Base-by-base conservation (phyloP, 345 rosid species). In the Iberis pinnata region DNA sequence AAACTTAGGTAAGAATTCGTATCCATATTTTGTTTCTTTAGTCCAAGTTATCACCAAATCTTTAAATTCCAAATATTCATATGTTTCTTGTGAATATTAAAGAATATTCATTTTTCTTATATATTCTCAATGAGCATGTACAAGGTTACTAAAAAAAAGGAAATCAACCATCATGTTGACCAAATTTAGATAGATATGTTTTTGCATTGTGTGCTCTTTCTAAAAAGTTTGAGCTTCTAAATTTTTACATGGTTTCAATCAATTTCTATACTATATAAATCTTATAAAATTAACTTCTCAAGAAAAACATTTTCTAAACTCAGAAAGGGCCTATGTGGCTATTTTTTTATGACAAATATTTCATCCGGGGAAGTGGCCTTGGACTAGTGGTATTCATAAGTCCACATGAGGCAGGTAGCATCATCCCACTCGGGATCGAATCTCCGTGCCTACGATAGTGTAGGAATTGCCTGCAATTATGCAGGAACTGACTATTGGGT, bases 1-100 rank as follows among this genome's bases (percentile, higher is more conserved):
- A 43, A 65, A 43, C 47, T 26, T 65, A 58, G 59, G 64, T 65
- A 65, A 19, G 18, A 35, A 42, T 16, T 58, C 52, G 33, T 13
- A 25, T 36, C 22, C 24, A 40, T 10, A 41, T 41, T 20, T 55
- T 55, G 20, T 22, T 24, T 57, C 53, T 50, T 36, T 57, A 18
- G 10, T 43, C 40, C 59, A 42, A 33, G 10, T 65, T 51, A 43
- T 65, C 26, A 18, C 26, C 31, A 49, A 26, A 43, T 51, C 10
- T 43, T 27, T 2, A 51, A 51, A 36, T 35, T 31, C 24, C 8
- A 42, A 18, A 56, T 9, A 31, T 12, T 18, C 29, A 42, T 26
- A 48, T 26, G 29, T 18, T 58, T 35, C 48, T 9, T 50, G 12
- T 18, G 40, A 12, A 25, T 45, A n/a, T n/a, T n/a, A 41, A 44